phyloP scores from a whole-genome alignment of 192 early-diverging fungal genomes.

The Chytriomyces sp. region DNA sequence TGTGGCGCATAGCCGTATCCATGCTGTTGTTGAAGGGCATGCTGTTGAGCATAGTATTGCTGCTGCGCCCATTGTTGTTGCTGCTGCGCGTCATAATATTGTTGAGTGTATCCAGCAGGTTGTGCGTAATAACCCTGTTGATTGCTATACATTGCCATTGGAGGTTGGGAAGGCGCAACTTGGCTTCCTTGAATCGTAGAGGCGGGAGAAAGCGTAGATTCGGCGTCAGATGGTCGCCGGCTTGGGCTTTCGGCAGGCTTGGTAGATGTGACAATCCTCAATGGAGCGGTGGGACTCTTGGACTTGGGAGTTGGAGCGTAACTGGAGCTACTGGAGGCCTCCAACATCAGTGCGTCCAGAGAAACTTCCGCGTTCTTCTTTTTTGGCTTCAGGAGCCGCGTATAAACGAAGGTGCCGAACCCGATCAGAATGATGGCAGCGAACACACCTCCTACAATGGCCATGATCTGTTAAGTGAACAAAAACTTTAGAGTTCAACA shows the following conservation, averaged over 20 bases:
- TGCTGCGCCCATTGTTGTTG: background rate
- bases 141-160: background rate
- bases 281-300: background rate
- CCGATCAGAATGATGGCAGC: background rate
- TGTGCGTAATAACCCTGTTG: background rate
- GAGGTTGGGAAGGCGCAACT: background rate
- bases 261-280: background rate
- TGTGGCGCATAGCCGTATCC: background rate
- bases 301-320: background rate
- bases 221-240: background rate
- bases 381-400: slow-evolving; percentile 4
- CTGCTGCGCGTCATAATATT: no score
- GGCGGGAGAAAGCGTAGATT: background rate
- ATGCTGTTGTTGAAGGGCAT: background rate
- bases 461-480: background rate
- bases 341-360: background rate
- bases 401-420: background rate
- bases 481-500: background rate
- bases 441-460: background rate
- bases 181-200: background rate
- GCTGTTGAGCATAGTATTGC: background rate
- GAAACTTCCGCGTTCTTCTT: background rate
- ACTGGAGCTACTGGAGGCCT: background rate
- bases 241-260: background rate
- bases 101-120: no score